phyloP scores from a whole-genome alignment of 306 rosid genomes.

The Quercus robur region DNA sequence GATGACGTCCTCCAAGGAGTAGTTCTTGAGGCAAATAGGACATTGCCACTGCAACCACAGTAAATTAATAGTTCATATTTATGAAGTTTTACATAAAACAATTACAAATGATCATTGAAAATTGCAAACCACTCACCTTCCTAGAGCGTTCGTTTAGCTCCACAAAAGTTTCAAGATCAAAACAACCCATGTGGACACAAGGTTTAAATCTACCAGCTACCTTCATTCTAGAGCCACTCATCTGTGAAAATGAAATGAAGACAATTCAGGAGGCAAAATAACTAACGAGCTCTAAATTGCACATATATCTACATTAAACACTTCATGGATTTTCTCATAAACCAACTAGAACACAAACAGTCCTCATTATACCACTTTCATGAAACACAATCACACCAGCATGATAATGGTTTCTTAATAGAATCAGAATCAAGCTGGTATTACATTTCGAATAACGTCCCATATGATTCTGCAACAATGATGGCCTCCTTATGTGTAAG shows the following conservation, averaged over 20 bases:
- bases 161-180: conserved; percentile 95
- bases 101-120: conserved; percentile 2
- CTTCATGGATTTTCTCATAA: neutral
- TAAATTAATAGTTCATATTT: neutral
- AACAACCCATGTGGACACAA: conserved; percentile 92
- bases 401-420: neutral
- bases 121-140: conserved; percentile 51
- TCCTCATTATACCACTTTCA: neutral
- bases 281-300: neutral
- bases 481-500: neutral
- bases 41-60: conserved; percentile 97
- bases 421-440: neutral
- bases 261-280: neutral
- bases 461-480: neutral
- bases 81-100: conserved; percentile 17
- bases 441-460: neutral
- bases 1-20: conserved; percentile 75
- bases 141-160: conserved; percentile 93
- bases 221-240: conserved; percentile 99
- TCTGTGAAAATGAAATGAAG: conserved; percentile 44
- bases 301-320: neutral
- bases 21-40: conserved; percentile 90
- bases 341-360: neutral
- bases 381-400: neutral
- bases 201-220: conserved; percentile 96